These are phyloP conservation scores for Phytophthora rubi DNA, from an alignment of 352 stramenopile species.

Conservation along the genomic window DNA sequence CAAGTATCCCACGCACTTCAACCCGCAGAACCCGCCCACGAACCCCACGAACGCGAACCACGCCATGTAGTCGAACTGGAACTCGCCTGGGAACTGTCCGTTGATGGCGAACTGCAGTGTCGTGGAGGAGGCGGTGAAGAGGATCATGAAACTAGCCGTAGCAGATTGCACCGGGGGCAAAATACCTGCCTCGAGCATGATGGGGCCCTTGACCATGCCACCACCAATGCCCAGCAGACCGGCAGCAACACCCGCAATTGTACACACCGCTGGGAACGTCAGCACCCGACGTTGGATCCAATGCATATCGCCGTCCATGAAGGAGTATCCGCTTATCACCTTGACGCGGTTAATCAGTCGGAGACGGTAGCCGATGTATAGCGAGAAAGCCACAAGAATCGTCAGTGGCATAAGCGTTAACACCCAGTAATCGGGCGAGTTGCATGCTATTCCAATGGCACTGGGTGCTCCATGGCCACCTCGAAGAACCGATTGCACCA, in stretches of 20 bases:
- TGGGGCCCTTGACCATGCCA: slow-evolving; percentile 96
- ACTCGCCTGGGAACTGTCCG: slow-evolving; percentile 69
- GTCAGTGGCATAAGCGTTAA: slow-evolving; percentile 85
- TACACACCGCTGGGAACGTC: slow-evolving; percentile 91
- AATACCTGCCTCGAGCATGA: slow-evolving; percentile 84
- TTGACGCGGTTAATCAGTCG: slow-evolving; percentile 66
- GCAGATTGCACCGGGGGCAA: slow-evolving; percentile 71
- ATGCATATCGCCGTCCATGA: slow-evolving; percentile 93
- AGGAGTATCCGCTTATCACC: slow-evolving; percentile 61
- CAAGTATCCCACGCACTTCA: slow-evolving; percentile 84
- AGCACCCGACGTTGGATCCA: slow-evolving; percentile 91
- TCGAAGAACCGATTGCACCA: slow-evolving; percentile 64
- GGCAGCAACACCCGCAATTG: slow-evolving; percentile 93
- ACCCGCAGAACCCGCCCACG: slow-evolving; percentile 70
- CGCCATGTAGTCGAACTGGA: slow-evolving; percentile 91
- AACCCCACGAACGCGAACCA: slow-evolving; percentile 92
- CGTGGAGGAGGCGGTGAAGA: slow-evolving; percentile 92
- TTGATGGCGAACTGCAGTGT: slow-evolving; percentile 88
- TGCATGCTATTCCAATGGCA: slow-evolving; percentile 92
- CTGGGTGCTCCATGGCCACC: slow-evolving; percentile 67
- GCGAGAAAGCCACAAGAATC: slow-evolving; percentile 59
- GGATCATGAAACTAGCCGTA: slow-evolving; percentile 91
- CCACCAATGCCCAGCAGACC: slow-evolving; percentile 96
- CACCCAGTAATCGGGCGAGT: slow-evolving; percentile 91
- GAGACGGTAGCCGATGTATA: slow-evolving; percentile 51